Base-by-base conservation (phyloP, 2,329 filamentous ascomycete species). In the Pestalotiopsis sp. region DNA sequence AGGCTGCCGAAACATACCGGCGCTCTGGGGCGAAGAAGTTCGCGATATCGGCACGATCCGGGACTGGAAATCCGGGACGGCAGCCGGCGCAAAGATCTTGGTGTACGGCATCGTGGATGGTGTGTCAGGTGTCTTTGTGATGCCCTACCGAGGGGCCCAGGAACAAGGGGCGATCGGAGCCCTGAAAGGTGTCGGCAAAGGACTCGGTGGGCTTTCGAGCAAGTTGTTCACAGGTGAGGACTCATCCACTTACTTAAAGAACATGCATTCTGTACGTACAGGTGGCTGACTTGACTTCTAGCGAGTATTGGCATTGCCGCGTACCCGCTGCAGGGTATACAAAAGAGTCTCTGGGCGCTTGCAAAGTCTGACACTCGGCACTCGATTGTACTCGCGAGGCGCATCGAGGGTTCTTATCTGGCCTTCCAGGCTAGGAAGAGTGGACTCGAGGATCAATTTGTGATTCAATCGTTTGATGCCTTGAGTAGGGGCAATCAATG, bases 1-100 rank as follows among this genome's bases (percentile, higher is more conserved):
- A 72, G 86, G 86, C 11, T 83, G 87, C 68, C 83, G 86, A 71
- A 85, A 85, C 31, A 82, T 84, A 6, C 86, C 86, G 7, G 81
- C 81, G 23, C 77, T 87, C 3, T 87, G 86, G 68, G 84, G 84
- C 20, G 84, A 86, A 70, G 78, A 82, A 82, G 86, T 36, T 78
- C 69, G 70, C 5, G 45, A 70, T 36, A 67, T 67, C 31, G 80
- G 12, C 76, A 79, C 60, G 11, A 81, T 87, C 61, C 82, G 79
- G 3, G 84, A 83, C 17, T 79, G 85, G 68, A 80, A 82, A 56
- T 82, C 80, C 14, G 85, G 84, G 12, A 72, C 76, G 12, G 78
- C 78, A 23, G 82, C 82, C 14, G 82, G 82, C 3, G 81, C 82
- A n/a, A 80, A 82, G 41, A 83, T 84, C 68, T 78, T 85, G 52